These are phyloP conservation scores for Tetragonia tetragonoides DNA, from an alignment of 148 eudicot genomes.

Conservation along the genomic window DNA sequence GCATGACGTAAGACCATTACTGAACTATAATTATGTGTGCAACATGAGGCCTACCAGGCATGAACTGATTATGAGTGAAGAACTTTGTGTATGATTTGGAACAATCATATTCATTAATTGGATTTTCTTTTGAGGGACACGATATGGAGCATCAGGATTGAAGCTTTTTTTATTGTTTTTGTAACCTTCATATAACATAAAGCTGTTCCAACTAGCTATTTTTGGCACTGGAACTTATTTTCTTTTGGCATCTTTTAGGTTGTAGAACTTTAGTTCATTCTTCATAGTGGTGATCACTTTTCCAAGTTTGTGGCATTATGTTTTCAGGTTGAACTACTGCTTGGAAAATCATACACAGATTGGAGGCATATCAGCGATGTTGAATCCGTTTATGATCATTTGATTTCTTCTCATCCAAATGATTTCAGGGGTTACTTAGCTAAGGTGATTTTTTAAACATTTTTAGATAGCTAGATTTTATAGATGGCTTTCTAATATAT, in stretches of 20 bases:
- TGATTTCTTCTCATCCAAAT: conserved; percentile 73
- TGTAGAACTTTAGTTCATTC: not conserved
- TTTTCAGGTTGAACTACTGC: conserved; percentile 80
- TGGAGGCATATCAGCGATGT: conserved; percentile 98
- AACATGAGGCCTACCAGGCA: too few species aligned
- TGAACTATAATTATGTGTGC: too few species aligned
- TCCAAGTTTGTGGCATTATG: not conserved
- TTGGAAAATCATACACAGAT: conserved; percentile 94
- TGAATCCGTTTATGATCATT: conserved; percentile 75
- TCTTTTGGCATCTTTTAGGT: conserved; percentile 8
- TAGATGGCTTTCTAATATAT: not conserved
- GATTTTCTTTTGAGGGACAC: not conserved
- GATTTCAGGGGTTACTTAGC: conserved; percentile 93
- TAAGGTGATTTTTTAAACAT: conserved; percentile 48
- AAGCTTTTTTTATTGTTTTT: too few species aligned
- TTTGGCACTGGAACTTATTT: not conserved
- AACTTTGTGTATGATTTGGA: not conserved
- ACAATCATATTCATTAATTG: not conserved
- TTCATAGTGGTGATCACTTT: not conserved
- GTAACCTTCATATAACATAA: not conserved
- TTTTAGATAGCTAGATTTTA: not conserved
- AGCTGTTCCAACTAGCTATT: not conserved
- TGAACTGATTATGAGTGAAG: not conserved
- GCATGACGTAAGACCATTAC: too few species aligned
- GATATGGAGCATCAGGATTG: not conserved